Base-by-base conservation (phyloP, 148 eudicot genomes). In the Silene conica region DNA sequence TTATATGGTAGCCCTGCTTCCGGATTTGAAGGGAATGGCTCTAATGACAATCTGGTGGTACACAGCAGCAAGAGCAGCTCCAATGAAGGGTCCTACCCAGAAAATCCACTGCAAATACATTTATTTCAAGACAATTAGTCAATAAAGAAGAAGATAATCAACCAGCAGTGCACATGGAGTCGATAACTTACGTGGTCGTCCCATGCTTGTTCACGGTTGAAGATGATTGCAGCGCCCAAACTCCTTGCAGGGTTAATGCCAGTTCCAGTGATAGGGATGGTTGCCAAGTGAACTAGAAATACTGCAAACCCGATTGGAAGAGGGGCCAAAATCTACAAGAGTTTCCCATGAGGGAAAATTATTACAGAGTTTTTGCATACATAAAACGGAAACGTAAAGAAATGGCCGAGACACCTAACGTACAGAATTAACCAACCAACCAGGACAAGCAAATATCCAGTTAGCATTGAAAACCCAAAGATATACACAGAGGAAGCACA, bases 11-110 rank as follows among this genome's bases (percentile, higher is more conserved):
- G 72, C 12, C 28, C 71, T 74, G 28, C 70, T 74, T 19, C 71
- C 52, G 79, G 86, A 78, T 83, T 85, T 85, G 84, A 90, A 90
- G 61, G 91, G 95, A 34, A 86, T 78, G 57, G 89, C 95, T 83
- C 91, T 80, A 83, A 90, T 87, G 58, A 90, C 79, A 16, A 90
- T 55, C 71, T 74, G 80, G 84, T 87, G 89, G 85, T 90, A 90
- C 61, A 83, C 21, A 9, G 95, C 95, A 25, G 95, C 95, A 60
- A 90, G 89, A 46, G 88, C 89, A 73, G 95, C 95, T 79, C 95
- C 95, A 14, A 86, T 88, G 88, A 90, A 87, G 22, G 95, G 95
- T 70, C 95, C 95, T 2, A 90, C 95, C 95, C 95, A 90, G 85
- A 90, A 90, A 56, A 90, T 78, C 96, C 96, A 90, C 96, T 90